Evolutionary conservation across 2,329 filamentous ascomycete genomes (phyloP).

Genomic region (Colletotrichum sp.): DNA sequence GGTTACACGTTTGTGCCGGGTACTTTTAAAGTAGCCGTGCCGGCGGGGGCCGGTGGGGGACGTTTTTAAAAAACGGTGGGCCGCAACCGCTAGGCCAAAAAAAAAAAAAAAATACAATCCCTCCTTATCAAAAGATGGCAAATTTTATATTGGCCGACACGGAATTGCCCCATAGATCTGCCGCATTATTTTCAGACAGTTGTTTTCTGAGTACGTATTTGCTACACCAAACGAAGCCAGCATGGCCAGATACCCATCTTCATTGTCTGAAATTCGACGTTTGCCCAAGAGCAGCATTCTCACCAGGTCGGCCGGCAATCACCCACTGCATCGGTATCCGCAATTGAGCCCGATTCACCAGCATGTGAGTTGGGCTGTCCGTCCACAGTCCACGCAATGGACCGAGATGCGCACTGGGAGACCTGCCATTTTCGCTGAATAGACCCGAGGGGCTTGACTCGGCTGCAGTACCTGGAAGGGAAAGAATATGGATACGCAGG

Average conservation of each 20-base stretch:
- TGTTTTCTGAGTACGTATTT: background rate
- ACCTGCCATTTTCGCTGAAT: background rate
- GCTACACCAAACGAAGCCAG: background rate
- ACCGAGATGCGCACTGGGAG: background rate
- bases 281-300: background rate
- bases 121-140: constrained; percentile 13
- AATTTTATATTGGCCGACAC: constrained; percentile 10
- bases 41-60: no score
- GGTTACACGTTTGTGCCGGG: no score
- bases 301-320: background rate
- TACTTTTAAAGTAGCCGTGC: no score
- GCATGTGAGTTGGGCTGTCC: background rate
- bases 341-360: background rate
- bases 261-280: background rate
- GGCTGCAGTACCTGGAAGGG: background rate
- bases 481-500: background rate
- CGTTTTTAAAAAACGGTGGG: no score
- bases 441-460: constrained; percentile 14
- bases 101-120: background rate
- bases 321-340: background rate
- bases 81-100: no score
- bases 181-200: constrained; percentile 11
- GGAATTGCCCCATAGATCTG: constrained; percentile 13
- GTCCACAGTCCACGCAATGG: background rate
- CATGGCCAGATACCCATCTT: background rate